Evolutionary conservation across 208 protist genomes (phyloP), one percentile per base, ranked within the genome.

Genomic region (Herpetomonas samuelpessoai): DNA sequence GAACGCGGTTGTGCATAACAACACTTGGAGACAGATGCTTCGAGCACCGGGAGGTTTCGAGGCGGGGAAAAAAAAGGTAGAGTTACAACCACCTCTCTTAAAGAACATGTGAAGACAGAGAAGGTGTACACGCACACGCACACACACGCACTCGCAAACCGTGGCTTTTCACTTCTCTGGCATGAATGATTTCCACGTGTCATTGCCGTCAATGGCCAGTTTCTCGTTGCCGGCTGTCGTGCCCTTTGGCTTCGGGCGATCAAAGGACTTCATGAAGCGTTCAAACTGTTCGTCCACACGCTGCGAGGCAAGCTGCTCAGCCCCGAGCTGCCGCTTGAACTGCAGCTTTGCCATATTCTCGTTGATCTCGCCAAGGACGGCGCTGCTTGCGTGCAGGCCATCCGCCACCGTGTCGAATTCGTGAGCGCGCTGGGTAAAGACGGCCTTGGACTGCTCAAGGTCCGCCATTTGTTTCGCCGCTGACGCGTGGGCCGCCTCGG

Each of bases 261-360:
- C 71, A 61, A 93, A 92, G 30, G 76, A 73, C 30, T 84, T 86
- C 79, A 93, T 79, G 35, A 96, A 96, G 30, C 90, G 79, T 28
- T 92, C 84, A 58, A 96, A 92, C 70, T 96, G 90, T 62, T 96
- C 90, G 41, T 96, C 84, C 21, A 93, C 73, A 44, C 84, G 90
- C 65, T 90, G 62, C 0, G 81, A 62, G 2, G 74, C 75, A 21
- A 93, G 72, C 50, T 89, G 62, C 46, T 91, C 74, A 3, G 86
- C 83, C 0, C 80, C 85, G 10, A 79, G 46, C 44, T 93, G 86
- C 3, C 81, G 63, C 2, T 57, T 73, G 57, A 91, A 91, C 53
- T 93, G 83, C 58, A 93, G 91, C 58, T 82, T 91, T 1, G 86
- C 89, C 72, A 81, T 90, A 57, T 83, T 92, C 31, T 83, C 77